A percentile compares a stretch with the other conserved stretches of the same genome.
Evolutionary conservation across 2,329 filamentous ascomycete genomes (phyloP).

Genomic region (Trichophyton equinum): DNA sequence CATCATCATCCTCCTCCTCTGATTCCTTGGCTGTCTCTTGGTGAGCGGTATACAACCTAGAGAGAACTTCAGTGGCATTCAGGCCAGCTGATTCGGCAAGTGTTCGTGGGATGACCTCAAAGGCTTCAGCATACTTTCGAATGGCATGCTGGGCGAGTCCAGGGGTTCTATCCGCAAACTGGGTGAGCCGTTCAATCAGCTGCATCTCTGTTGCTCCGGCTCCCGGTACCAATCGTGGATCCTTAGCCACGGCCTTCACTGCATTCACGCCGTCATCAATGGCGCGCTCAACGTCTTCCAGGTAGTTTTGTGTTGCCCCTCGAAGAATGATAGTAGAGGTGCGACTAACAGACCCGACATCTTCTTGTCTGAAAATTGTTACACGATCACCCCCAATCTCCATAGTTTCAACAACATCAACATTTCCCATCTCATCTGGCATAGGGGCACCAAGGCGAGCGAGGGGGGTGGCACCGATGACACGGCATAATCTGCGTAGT

Average conservation of each 20-base stretch:
- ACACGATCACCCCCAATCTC: conserved; percentile 97
- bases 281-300: conserved; percentile 91
- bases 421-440: conserved; percentile 97
- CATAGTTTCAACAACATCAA: conserved; percentile 91
- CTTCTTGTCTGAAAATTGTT: conserved; percentile 93
- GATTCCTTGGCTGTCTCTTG: conserved; percentile 39
- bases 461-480: conserved; percentile 91
- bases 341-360: conserved; percentile 63
- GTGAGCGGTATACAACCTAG: conserved; percentile 84
- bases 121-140: conserved; percentile 92
- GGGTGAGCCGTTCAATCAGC: conserved; percentile 81
- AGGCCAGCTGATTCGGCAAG: conserved; percentile 90
- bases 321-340: conserved; percentile 90
- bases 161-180: conserved; percentile 81
- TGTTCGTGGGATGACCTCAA: conserved; percentile 89
- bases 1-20: conserved; percentile 32
- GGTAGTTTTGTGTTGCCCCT: conserved; percentile 93
- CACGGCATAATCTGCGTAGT: conserved; percentile 82
- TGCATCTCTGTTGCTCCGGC: conserved; percentile 92
- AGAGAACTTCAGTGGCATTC: conserved; percentile 92
- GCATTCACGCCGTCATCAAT: conserved; percentile 98
- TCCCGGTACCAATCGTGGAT: conserved; percentile 79
- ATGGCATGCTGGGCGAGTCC: conserved; percentile 93
- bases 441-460: conserved; percentile 92
- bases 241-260: conserved; percentile 93